Conservation (phyloP, 2,329 filamentous ascomycete species). For the Hypocreales sp. region DNA sequence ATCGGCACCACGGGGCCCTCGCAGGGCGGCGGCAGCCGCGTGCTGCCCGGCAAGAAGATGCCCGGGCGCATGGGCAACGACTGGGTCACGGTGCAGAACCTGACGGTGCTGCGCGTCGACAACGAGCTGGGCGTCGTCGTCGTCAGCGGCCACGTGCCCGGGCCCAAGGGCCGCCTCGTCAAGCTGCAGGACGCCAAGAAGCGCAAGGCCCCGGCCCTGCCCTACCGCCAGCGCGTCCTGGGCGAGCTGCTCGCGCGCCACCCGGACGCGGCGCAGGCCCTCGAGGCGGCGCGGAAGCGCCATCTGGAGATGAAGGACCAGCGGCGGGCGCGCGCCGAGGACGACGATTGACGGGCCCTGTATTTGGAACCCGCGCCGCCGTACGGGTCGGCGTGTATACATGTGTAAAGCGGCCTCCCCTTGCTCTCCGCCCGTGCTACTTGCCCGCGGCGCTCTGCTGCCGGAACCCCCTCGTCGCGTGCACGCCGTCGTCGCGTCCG, state of each 20-base stretch:
- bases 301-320: constrained; percentile 40
- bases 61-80: constrained; percentile 88
- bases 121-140: constrained; percentile 75
- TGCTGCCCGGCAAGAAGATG: constrained; percentile 96
- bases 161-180: constrained; percentile 75
- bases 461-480: constrained; percentile 32
- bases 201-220: constrained; percentile 45
- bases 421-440: constrained; percentile 7
- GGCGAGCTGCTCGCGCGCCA: constrained; percentile 29
- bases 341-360: constrained; percentile 1
- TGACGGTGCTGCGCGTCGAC: constrained; percentile 80
- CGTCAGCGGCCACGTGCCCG: constrained; percentile 72
- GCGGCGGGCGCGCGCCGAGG: constrained; percentile 16
- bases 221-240: constrained; percentile 30
- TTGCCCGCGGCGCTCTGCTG: constrained; percentile 25
- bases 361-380: no score
- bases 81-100: constrained; percentile 77
- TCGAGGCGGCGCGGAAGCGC: constrained; percentile 31
- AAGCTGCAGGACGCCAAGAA: constrained; percentile 83
- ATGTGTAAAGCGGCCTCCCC: no score
- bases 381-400: no score
- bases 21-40: constrained; percentile 84
- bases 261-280: constrained; percentile 25
- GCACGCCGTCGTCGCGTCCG: constrained; percentile 17
- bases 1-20: constrained; percentile 82